Base-by-base conservation (phyloP, 192 early-diverging fungal genomes). In the Glomus cerebriforme region DNA sequence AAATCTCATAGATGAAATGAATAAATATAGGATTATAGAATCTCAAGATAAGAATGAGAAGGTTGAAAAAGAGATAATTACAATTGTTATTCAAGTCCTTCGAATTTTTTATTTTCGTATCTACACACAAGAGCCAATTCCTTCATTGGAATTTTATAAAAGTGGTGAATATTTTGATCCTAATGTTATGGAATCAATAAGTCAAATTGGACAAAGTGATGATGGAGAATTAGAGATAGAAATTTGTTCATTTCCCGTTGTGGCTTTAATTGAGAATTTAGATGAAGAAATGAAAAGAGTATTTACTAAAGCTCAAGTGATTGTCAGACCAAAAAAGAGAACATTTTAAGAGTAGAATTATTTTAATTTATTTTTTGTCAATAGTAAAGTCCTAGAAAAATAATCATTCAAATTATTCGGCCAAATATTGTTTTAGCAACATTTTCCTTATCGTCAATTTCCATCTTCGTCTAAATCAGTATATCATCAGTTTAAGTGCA, bases 221-320 rank as follows among this genome's bases (percentile, higher is more conserved):
- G 60, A 63, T 24, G 35, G 37, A 24, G 69, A 43, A 47, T 64
- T 3, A n/a, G 75, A 64, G 15, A 34, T 76, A 26, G 75, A 76
- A 64, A 64, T 76, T 35, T 76, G 75, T 63, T 62, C 45, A 17
- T 76, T 76, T n/a, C 75, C 60, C 1, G 39, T 59, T 34, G 62
- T 45, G 15, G 24, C 32, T 9, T 34, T 31, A 31, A 65, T 32
- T 12, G 10, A 31, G 19, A 62, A 62, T 62, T 10, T 12, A 26
- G 10, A 8, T 62, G 31, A 76, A 17, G 24, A 22, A 9, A 9
- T 39, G 5, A 12, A n/a, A 2, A 49, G 75, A 3, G 75, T 76
- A 17, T 43, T 76, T 60, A 64, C 75, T 76, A 64, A 76, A 39
- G 74, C 75, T 35, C 58, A 35, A 34, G 75, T 76, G 31, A 37